Conservation (phyloP, 2,329 filamentous ascomycete species). For the Ophiosphaerella herpotricha region DNA sequence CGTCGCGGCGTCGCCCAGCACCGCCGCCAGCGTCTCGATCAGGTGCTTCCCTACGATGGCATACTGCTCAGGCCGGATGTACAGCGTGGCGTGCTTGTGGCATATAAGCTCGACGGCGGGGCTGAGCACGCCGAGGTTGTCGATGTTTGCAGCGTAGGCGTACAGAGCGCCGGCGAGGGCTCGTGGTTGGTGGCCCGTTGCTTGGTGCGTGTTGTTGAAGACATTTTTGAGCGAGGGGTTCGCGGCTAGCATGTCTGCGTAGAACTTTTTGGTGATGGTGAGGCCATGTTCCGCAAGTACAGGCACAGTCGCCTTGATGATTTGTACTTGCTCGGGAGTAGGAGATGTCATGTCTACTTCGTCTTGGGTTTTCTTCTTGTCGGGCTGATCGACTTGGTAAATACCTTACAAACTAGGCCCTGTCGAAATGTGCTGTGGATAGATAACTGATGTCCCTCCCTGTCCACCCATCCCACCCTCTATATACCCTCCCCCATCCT, state of each 20-base stretch:
- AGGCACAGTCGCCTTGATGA: constrained; percentile 73
- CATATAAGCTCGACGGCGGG: constrained; percentile 70
- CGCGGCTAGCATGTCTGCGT: constrained; percentile 67
- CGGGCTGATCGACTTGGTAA: background rate
- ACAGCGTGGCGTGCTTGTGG: constrained; percentile 74
- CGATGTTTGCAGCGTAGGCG: constrained; percentile 73
- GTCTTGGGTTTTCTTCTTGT: background rate
- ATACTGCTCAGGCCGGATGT: constrained; percentile 71
- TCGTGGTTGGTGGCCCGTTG: constrained; percentile 68
- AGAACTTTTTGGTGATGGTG: constrained; percentile 72
- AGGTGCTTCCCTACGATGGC: constrained; percentile 71
- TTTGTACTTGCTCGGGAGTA: constrained; percentile 64
- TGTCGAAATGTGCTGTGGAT: no score
- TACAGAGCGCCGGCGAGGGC: constrained; percentile 72
- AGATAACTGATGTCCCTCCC: background rate
- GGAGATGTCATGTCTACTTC: constrained; percentile 48
- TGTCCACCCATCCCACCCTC: background rate
- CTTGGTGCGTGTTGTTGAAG: constrained; percentile 74
- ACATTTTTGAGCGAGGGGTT: constrained; percentile 70
- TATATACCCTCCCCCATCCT: constrained; percentile 2
- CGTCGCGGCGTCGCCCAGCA: constrained; percentile 70
- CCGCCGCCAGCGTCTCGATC: constrained; percentile 67
- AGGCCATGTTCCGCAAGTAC: constrained; percentile 69
- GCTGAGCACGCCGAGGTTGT: constrained; percentile 65
- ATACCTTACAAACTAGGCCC: no score